phyloP scores from a whole-genome alignment of 2,329 filamentous ascomycete species.

The Elsinoe batatas region DNA sequence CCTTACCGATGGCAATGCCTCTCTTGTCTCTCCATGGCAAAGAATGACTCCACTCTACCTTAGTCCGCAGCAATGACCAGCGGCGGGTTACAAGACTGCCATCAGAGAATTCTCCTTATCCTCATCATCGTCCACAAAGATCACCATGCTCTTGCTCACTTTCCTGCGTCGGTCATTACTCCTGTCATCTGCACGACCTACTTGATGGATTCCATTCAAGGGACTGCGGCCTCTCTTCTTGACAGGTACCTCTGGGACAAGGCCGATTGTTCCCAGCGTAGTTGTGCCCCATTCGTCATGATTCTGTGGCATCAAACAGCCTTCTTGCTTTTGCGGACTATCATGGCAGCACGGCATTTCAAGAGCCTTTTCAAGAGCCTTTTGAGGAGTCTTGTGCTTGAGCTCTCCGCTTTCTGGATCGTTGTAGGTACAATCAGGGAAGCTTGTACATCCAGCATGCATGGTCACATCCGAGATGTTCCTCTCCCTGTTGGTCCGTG shows the following conservation, averaged over 20 bases:
- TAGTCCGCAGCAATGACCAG: background rate
- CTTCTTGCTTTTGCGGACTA: background rate
- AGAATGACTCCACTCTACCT: too few relatives aligned
- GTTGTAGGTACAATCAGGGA: slow-evolving; percentile 23
- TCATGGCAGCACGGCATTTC: background rate
- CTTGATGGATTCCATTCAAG: background rate
- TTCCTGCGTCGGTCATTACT: background rate
- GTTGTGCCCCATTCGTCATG: too few relatives aligned
- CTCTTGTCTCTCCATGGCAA: too few relatives aligned
- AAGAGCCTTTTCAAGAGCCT: background rate
- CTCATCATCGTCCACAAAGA: background rate
- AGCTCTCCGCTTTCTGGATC: slow-evolving; percentile 15
- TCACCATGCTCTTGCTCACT: background rate
- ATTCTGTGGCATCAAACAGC: too few relatives aligned
- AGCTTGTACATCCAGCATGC: slow-evolving; percentile 24
- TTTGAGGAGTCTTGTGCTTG: slow-evolving; percentile 6
- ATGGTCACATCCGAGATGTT: slow-evolving; percentile 27
- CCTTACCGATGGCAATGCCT: too few relatives aligned
- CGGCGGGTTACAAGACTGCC: background rate
- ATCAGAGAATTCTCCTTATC: background rate
- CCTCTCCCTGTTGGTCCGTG: slow-evolving; percentile 5
- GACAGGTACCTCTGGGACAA: background rate
- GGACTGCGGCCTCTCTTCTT: slow-evolving; percentile 3
- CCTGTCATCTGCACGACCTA: too few relatives aligned
- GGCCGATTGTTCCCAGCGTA: too few relatives aligned